Conservation (phyloP, 176 grass and related monocot species). For the Phoenix dactylifera region DNA sequence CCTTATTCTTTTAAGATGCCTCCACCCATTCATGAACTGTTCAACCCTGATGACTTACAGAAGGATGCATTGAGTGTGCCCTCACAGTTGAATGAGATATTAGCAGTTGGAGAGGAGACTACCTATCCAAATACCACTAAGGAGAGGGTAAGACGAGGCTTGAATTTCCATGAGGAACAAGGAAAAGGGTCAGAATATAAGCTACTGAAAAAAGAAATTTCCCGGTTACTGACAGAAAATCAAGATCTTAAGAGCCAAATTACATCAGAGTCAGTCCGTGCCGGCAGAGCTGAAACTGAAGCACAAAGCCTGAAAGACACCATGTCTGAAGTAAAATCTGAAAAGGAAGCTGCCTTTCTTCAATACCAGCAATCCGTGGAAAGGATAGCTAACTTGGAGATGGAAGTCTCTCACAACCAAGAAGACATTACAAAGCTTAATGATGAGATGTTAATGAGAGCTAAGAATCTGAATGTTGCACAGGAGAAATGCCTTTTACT, state of each 20-base stretch:
- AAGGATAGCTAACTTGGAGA: slow-evolving; percentile 46
- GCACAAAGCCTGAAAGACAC: slow-evolving; percentile 40
- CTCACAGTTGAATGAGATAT: neutral
- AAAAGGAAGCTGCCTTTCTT: slow-evolving; percentile 51
- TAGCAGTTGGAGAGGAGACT: no score
- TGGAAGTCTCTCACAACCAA: slow-evolving; percentile 66
- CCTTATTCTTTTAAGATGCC: slow-evolving; percentile 38
- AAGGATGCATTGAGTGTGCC: slow-evolving; percentile 38
- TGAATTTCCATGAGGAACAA: neutral
- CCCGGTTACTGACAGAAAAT: slow-evolving; percentile 67
- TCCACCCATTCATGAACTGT: slow-evolving; percentile 42
- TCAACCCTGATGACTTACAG: slow-evolving; percentile 41
- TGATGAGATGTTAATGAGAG: slow-evolving; percentile 53
- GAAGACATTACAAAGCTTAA: slow-evolving; percentile 75
- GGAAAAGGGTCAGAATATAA: slow-evolving; percentile 30
- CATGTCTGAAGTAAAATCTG: slow-evolving; percentile 45
- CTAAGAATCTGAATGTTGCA: slow-evolving; percentile 37
- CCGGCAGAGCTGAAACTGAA: slow-evolving; percentile 50
- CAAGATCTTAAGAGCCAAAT: slow-evolving; percentile 74
- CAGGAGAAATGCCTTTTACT: slow-evolving; percentile 48
- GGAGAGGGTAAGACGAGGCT: neutral
- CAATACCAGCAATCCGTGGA: slow-evolving; percentile 55
- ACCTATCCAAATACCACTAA: no score
- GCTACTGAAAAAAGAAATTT: slow-evolving; percentile 71
- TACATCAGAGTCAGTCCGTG: slow-evolving; percentile 41